phyloP scores from a whole-genome alignment of 768 basidiomycete species.

The Lentinula sp. region DNA sequence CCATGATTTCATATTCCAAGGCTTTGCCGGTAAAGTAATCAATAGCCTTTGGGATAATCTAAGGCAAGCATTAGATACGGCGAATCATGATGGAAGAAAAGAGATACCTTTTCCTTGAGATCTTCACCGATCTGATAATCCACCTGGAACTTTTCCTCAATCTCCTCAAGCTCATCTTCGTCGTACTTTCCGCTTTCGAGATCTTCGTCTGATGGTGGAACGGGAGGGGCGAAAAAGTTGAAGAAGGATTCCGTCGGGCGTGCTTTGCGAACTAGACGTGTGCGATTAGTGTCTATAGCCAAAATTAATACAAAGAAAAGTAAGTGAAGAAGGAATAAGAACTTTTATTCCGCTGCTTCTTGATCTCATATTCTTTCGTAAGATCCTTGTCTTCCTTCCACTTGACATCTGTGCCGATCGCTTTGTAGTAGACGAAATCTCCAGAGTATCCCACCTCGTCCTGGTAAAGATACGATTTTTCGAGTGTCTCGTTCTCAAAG shows the following conservation, averaged over 20 bases:
- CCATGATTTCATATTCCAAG: constrained; percentile 67
- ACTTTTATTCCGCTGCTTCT: constrained; percentile 99
- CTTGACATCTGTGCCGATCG: constrained; percentile 88
- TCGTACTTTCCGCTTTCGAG: constrained; percentile 70
- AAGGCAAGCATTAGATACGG: not conserved
- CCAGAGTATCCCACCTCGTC: constrained; percentile 93
- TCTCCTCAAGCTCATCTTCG: constrained; percentile 80
- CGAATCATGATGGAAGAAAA: constrained; percentile 5
- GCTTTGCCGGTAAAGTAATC: constrained; percentile 99
- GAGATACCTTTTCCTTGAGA: constrained; percentile 86
- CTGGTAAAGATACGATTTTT: constrained; percentile 93
- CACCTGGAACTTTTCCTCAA: constrained; percentile 90
- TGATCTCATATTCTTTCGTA: constrained; percentile 96
- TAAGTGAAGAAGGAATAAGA: constrained; percentile 17
- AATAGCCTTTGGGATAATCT: constrained; percentile 93
- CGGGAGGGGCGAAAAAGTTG: constrained; percentile 92
- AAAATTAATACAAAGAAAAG: constrained; percentile 1
- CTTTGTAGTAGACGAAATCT: constrained; percentile 94
- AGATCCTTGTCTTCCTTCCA: constrained; percentile 99
- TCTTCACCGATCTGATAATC: constrained; percentile 99
- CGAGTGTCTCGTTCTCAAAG: constrained; percentile 78
- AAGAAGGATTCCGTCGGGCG: constrained; percentile 95
- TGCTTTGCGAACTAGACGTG: constrained; percentile 78
- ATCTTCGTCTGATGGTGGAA: constrained; percentile 60
- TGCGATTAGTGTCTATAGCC: constrained; percentile 70